Evolutionary conservation across 805 yeast species (phyloP), one percentile per base, ranked within the genome.

Genomic region (Myxozyma kluyveri): DNA sequence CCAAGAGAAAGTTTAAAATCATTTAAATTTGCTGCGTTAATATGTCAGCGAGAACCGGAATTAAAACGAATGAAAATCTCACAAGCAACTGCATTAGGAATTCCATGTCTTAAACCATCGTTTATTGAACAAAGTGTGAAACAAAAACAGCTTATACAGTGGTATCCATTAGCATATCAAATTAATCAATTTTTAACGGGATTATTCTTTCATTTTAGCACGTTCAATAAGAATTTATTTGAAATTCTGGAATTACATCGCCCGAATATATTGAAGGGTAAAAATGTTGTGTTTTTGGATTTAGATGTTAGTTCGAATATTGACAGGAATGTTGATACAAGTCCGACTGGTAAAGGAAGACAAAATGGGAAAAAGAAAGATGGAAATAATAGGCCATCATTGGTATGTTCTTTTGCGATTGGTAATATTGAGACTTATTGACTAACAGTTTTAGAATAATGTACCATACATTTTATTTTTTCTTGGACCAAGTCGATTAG

Each of bases 51-150:
- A 7, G 50, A 32, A 38, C n/a, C 19, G 23, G 21, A 24, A 22
- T 40, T 50, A 19, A 47, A 52, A 36, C 43, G 47, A 31, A 24
- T 37, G 24, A 61, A 61, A 45, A 54, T 51, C 17, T 31, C 47
- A 45, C 55, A 57, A 14, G 62, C 62, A 19, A 32, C 51, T 12
- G 56, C 62, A 12, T 43, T 61, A 19, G 62, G 62, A 23, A 46
- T 49, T 47, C 64, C 64, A n/a, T 58, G 63, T 33, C 18, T 61
- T 17, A 17, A 50, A 9, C 32, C 44, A 9, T 26, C 49, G 26
- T 58, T 56, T 42, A 41, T 60, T n/a, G 23, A 37, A 12, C 36
- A 27, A 29, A 26, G 54, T 14, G 35, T 45, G 6, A 36, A 18
- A 33, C 26, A 3, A 9, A 42, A 51, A 14, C 18, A 26, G 42